phyloP scores from a whole-genome alignment of 202 grass and related monocot genomes.

The Panicum hallii region DNA sequence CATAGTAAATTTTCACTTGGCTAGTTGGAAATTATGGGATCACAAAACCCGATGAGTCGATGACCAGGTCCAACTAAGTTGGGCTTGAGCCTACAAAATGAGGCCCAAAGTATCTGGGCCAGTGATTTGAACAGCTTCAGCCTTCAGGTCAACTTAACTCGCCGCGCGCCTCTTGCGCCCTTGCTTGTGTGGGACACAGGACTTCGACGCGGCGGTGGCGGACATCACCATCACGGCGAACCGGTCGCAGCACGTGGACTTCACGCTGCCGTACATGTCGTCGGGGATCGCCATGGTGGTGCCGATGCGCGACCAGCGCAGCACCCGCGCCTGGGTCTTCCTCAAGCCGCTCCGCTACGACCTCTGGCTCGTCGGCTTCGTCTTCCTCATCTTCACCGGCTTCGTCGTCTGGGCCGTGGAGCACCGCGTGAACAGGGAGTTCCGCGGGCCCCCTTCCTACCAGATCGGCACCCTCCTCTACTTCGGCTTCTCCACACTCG shows the following conservation, averaged over 20 bases:
- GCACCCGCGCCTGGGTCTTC: conserved; percentile 64
- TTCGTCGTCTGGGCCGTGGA: conserved; percentile 78
- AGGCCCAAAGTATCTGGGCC: not conserved
- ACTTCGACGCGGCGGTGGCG: conserved; percentile 69
- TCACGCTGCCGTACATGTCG: conserved; percentile 66
- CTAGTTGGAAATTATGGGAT: too few species aligned
- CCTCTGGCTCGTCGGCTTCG: conserved; percentile 67
- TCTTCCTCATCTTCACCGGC: conserved; percentile 76
- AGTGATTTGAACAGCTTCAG: not conserved
- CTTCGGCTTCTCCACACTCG: conserved; percentile 83
- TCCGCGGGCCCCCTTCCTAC: conserved; percentile 48
- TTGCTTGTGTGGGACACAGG: conserved; percentile 30
- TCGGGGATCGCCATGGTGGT: conserved; percentile 72
- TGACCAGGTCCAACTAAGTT: not conserved
- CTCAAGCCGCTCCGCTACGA: conserved; percentile 66
- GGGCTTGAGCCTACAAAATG: not conserved
- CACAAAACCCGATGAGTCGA: too few species aligned
- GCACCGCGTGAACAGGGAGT: conserved; percentile 63
- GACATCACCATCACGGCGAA: conserved; percentile 77
- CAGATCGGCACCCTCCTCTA: conserved; percentile 80
- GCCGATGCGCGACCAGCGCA: conserved; percentile 44
- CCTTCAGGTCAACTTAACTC: not conserved
- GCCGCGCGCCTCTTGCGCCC: not conserved
- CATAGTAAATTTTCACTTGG: too few species aligned
- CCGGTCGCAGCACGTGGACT: conserved; percentile 63